Conservation (phyloP, 2,329 filamentous ascomycete genomes). For the Thermoascus crustaceus region DNA sequence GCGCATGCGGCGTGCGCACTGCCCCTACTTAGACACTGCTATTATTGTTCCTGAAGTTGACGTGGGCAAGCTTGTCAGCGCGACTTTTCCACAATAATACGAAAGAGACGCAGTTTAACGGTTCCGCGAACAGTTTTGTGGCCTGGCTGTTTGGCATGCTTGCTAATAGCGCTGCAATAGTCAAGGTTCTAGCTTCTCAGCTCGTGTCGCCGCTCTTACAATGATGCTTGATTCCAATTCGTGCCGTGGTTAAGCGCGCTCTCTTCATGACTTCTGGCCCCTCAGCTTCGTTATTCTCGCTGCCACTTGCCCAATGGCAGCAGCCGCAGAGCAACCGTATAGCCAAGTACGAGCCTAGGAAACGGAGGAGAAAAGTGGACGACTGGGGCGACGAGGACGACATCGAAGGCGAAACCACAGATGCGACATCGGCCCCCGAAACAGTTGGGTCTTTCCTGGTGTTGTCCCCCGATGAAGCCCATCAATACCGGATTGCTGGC, state of each 20-base stretch:
- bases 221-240: neutral
- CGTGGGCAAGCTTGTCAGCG: too few relatives aligned
- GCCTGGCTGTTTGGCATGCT: too few relatives aligned
- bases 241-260: neutral
- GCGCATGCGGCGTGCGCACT: too few relatives aligned
- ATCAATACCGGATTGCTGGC: constrained; percentile 11
- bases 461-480: constrained; percentile 12
- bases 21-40: too few relatives aligned
- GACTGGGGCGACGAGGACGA: constrained; percentile 20
- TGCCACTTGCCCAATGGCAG: constrained; percentile 30
- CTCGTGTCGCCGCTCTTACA: neutral
- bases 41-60: too few relatives aligned
- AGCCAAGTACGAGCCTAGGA: constrained; percentile 27
- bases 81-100: too few relatives aligned
- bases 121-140: too few relatives aligned
- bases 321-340: constrained; percentile 28
- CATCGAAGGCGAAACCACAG: constrained; percentile 14
- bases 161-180: too few relatives aligned
- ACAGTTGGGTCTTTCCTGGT: constrained; percentile 9
- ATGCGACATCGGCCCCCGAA: constrained; percentile 6
- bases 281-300: constrained; percentile 28
- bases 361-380: constrained; percentile 23
- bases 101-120: too few relatives aligned
- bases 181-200: too few relatives aligned
- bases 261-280: constrained; percentile 23